phyloP scores from a whole-genome alignment of 495 filamentous ascomycete species.

The Talaromyces ruber region DNA sequence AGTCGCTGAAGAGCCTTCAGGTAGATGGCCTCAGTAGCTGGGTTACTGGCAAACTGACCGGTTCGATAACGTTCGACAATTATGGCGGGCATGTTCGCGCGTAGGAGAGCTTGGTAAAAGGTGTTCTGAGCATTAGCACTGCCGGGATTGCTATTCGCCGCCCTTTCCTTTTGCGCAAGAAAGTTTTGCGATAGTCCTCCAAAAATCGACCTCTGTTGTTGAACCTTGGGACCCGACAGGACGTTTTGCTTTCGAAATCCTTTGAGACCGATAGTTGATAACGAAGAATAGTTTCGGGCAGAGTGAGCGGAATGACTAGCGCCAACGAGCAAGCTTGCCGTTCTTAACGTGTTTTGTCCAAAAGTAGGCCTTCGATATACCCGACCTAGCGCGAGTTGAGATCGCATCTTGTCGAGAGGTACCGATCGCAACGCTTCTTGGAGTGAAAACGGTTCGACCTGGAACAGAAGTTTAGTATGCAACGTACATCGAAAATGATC shows the following conservation, averaged over 20 bases:
- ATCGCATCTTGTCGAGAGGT: conserved; percentile 18
- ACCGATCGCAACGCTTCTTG: conserved; percentile 22
- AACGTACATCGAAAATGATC: neutral
- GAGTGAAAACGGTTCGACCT: conserved; percentile 8
- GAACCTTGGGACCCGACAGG: conserved; percentile 17
- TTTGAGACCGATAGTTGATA: conserved; percentile 21
- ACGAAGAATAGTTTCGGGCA: conserved; percentile 28
- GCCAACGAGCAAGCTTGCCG: conserved; percentile 3
- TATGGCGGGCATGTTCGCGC: conserved; percentile 86
- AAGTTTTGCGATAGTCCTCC: conserved; percentile 47
- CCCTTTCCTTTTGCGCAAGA: conserved; percentile 68
- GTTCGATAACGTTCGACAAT: conserved; percentile 82
- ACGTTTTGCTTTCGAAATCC: conserved; percentile 14
- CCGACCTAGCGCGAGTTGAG: conserved; percentile 10
- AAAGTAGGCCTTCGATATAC: neutral
- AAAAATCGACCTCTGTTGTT: conserved; percentile 45
- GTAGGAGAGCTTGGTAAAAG: conserved; percentile 87
- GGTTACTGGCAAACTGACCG: conserved; percentile 72
- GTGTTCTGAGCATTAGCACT: conserved; percentile 82
- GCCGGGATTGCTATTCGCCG: conserved; percentile 82
- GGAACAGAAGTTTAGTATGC: neutral
- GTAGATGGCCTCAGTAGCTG: conserved; percentile 64
- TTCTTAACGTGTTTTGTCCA: neutral
- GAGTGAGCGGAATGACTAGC: conserved; percentile 11
- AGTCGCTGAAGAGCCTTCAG: conserved; percentile 62